Evolutionary conservation across 2,329 filamentous ascomycete genomes (phyloP).

Genomic region (Hansfordia pulvinata): DNA sequence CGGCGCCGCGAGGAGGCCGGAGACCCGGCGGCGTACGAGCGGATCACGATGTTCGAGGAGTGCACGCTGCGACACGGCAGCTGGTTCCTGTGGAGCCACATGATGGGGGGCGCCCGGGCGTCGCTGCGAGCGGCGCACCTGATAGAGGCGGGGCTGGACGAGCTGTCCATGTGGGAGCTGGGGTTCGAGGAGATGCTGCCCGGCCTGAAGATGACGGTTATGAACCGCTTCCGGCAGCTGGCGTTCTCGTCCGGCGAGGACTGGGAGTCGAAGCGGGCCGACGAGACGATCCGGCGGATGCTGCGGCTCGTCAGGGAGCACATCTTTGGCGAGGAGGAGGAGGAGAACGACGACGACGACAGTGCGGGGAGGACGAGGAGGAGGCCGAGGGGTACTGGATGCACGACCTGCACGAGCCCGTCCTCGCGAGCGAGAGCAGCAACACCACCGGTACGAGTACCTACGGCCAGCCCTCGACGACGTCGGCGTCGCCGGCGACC

Average conservation of each 20-base stretch:
- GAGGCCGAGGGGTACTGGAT: neutral
- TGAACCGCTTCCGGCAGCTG: constrained; percentile 1
- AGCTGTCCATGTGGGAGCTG: constrained; percentile 12
- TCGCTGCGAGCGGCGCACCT: too few relatives aligned
- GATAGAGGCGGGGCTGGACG: constrained; percentile 5
- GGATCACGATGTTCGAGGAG: constrained; percentile 10
- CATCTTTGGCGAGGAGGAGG: neutral
- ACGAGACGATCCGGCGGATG: neutral
- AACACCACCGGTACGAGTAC: too few relatives aligned
- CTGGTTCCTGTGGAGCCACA: constrained; percentile 12
- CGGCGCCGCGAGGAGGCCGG: neutral
- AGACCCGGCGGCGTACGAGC: constrained; percentile 6
- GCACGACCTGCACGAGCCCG: too few relatives aligned
- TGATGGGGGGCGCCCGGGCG: neutral
- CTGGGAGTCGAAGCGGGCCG: neutral
- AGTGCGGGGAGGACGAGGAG: neutral
- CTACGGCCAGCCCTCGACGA: too few relatives aligned
- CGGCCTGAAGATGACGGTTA: constrained; percentile 11
- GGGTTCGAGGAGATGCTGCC: constrained; percentile 4
- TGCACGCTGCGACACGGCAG: constrained; percentile 14
- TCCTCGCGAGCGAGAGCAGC: too few relatives aligned
- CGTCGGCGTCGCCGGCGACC: too few relatives aligned
- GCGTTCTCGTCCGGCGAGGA: neutral
- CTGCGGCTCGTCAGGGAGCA: neutral
- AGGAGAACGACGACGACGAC: neutral